Evolutionary conservation across 2,329 filamentous ascomycete species (phyloP).

Genomic region (Colletotrichum neosansevieriae): DNA sequence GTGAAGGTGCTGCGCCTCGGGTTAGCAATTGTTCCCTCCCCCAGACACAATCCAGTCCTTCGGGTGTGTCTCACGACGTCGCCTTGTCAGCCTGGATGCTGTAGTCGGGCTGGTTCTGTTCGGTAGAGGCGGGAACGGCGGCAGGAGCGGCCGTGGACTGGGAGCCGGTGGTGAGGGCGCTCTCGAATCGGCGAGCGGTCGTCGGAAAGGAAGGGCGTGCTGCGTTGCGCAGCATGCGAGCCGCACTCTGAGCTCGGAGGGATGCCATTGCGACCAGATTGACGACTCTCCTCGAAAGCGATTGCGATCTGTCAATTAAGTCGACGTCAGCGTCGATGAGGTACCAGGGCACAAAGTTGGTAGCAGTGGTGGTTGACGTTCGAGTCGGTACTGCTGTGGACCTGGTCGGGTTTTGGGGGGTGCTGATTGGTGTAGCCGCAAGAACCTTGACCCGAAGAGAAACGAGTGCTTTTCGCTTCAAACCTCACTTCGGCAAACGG

Average conservation of each 20-base stretch:
- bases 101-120: conserved; percentile 83
- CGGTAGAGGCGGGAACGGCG: conserved; percentile 52
- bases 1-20: conserved; percentile 78
- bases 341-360: conserved; percentile 19
- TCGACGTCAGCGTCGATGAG: conserved; percentile 15
- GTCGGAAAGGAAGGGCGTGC: conserved; percentile 54
- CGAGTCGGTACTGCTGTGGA: conserved; percentile 39
- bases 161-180: conserved; percentile 56
- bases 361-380: conserved; percentile 43
- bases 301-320: background rate
- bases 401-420: conserved; percentile 41
- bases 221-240: conserved; percentile 64
- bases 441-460: conserved; percentile 57
- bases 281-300: conserved; percentile 30
- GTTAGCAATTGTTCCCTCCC: conserved; percentile 25
- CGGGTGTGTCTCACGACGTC: conserved; percentile 75
- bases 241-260: conserved; percentile 68
- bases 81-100: conserved; percentile 85
- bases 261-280: conserved; percentile 69
- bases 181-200: conserved; percentile 66
- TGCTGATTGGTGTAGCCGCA: conserved; percentile 58
- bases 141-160: conserved; percentile 45
- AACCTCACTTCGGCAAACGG: conserved; percentile 43
- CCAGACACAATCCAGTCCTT: conserved; percentile 12
- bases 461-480: conserved; percentile 62